These are phyloP conservation scores for Dioscorea cayenensis DNA, from an alignment of 116 monocot genomes.

Conservation along the genomic window DNA sequence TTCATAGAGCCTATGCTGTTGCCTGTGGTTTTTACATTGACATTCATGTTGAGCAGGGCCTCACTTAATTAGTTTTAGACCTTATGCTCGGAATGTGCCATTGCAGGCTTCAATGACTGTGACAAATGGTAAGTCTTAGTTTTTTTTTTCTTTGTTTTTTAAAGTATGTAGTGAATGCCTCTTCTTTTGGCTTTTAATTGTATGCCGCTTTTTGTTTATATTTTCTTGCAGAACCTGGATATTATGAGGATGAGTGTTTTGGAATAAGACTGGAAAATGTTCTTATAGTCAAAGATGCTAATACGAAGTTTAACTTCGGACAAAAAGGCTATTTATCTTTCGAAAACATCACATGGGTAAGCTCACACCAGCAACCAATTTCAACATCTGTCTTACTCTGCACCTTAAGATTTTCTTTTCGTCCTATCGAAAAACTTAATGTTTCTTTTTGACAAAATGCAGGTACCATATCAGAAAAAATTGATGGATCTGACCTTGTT, in stretches of 20 bases:
- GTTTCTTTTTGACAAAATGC: not conserved
- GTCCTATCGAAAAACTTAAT: not conserved
- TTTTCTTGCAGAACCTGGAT: constrained; percentile 76
- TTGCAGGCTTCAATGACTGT: constrained; percentile 92
- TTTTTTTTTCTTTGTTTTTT: not conserved
- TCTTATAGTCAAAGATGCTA: constrained; percentile 83
- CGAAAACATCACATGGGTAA: constrained; percentile 96
- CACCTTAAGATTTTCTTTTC: not conserved
- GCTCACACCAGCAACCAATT: constrained; percentile 11
- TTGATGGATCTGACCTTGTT: constrained; percentile 54
- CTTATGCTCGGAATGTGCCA: constrained; percentile 83
- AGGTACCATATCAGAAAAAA: constrained; percentile 95
- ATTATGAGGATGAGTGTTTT: constrained; percentile 94
- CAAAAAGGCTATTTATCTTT: constrained; percentile 80
- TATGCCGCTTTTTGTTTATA: not conserved
- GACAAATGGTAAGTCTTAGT: constrained; percentile 75
- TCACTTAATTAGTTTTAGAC: constrained; percentile 90
- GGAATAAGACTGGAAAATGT: constrained; percentile 98
- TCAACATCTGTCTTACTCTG: too few species aligned
- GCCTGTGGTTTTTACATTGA: not conserved
- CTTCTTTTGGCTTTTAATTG: not conserved
- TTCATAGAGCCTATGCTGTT: not conserved
- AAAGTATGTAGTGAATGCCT: not conserved
- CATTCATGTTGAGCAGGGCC: constrained; percentile 53
- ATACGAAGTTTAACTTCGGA: constrained; percentile 83